phyloP scores from a whole-genome alignment of 2,329 filamentous ascomycete genomes.

The Massarina eburnea region DNA sequence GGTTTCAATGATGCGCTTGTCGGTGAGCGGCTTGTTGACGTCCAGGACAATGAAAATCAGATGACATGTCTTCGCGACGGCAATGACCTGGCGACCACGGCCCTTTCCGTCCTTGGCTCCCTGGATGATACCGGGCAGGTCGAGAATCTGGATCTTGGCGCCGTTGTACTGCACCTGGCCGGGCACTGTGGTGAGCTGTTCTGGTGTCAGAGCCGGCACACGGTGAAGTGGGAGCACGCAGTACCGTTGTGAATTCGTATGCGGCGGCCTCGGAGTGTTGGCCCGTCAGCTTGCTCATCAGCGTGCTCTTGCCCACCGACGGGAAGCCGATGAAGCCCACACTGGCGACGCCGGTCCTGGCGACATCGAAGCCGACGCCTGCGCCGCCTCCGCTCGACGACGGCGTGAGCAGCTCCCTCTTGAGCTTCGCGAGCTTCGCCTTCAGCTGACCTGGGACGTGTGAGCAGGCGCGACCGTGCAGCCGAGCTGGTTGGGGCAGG shows the following conservation, averaged over 20 bases:
- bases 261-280: conserved; percentile 97
- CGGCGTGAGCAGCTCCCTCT: conserved; percentile 90
- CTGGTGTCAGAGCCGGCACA: not conserved
- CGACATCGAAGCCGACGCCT: conserved; percentile 93
- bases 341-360: conserved; percentile 94
- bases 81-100: conserved; percentile 96
- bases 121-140: conserved; percentile 97
- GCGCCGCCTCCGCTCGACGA: conserved; percentile 76
- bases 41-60: conserved; percentile 98
- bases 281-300: conserved; percentile 92
- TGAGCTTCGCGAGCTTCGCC: conserved; percentile 96
- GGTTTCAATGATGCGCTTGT: conserved; percentile 92
- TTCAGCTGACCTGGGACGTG: conserved; percentile 72
- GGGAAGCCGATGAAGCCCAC: conserved; percentile 98
- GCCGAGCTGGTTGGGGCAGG: not conserved
- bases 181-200: conserved; percentile 80
- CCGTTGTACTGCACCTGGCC: conserved; percentile 96
- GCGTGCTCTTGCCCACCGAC: conserved; percentile 95
- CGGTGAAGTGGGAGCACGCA: not conserved
- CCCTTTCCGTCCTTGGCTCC: conserved; percentile 98
- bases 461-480: conserved; percentile 18
- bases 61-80: conserved; percentile 97
- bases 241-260: conserved; percentile 90
- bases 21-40: conserved; percentile 96
- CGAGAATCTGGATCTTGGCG: conserved; percentile 96